A percentile compares a stretch with the other conserved stretches of the same genome.
Conservation (phyloP, 202 grass and related monocot genomes). For the Zoysia matrella region DNA sequence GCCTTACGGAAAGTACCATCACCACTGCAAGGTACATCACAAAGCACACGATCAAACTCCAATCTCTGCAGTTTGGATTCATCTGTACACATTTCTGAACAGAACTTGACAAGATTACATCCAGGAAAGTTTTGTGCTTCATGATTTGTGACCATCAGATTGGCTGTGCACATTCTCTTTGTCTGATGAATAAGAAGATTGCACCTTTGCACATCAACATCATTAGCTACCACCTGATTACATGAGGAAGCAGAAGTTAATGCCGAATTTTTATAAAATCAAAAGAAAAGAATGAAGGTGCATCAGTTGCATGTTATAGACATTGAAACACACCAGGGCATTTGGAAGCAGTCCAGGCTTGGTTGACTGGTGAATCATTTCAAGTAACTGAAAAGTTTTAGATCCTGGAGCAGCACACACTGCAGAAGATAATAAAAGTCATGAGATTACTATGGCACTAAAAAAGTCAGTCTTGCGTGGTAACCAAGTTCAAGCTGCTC, state of each 20-base stretch:
- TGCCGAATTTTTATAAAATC: background rate
- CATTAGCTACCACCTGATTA: conserved; percentile 91
- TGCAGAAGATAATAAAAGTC: conserved; percentile 54
- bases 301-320: conserved; percentile 10
- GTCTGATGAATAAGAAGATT: conserved; percentile 99
- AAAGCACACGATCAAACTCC: conserved; percentile 87
- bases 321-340: conserved; percentile 64
- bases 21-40: conserved; percentile 97
- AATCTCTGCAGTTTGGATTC: conserved; percentile 48
- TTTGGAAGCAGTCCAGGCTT: conserved; percentile 79
- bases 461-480: conserved; percentile 3
- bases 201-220: conserved; percentile 98
- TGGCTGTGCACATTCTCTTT: conserved; percentile 97
- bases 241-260: conserved; percentile 21
- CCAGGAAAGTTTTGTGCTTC: conserved; percentile 96
- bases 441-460: conserved; percentile 14
- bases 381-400: conserved; percentile 99
- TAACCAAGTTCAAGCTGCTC: conserved; percentile 4
- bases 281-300: conserved; percentile 16
- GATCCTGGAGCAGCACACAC: conserved; percentile 99
- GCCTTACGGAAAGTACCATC: conserved; percentile 94
- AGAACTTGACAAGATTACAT: conserved; percentile 59
- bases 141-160: conserved; percentile 96
- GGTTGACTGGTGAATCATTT: conserved; percentile 18
- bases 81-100: conserved; percentile 37